Conservation (phyloP, 202 grass and related monocot genomes). For the Bolboschoenoplectus hybrid region DNA sequence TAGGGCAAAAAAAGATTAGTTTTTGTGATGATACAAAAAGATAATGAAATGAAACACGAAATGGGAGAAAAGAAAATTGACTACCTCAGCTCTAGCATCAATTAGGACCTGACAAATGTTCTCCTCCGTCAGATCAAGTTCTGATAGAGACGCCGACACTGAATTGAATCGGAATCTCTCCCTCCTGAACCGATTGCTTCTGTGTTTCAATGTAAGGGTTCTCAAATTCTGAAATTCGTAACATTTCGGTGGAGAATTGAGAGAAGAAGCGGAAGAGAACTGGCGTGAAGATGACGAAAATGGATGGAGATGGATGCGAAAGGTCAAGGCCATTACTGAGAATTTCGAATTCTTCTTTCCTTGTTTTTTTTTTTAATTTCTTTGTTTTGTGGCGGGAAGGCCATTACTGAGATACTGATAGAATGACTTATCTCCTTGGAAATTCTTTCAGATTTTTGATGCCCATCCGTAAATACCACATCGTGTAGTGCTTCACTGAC, state of each 20-base stretch:
- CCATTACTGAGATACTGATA: constrained; percentile 19
- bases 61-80: not conserved
- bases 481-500: not conserved
- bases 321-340: constrained; percentile 4
- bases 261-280: not conserved
- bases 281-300: not conserved
- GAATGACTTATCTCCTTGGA: not conserved
- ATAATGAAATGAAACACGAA: not conserved
- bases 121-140: constrained; percentile 89
- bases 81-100: constrained; percentile 77
- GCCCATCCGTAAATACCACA: not conserved
- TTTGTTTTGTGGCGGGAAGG: constrained; percentile 30
- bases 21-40: not conserved
- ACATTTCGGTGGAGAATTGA: not conserved
- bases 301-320: not conserved
- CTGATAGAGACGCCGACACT: constrained; percentile 20
- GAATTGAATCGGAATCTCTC: constrained; percentile 22
- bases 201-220: not conserved
- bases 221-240: constrained; percentile 1
- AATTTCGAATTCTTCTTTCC: not conserved
- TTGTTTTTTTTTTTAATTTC: not conserved
- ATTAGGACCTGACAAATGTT: constrained; percentile 66
- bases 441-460: not conserved
- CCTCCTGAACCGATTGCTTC: not conserved
- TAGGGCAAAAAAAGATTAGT: constrained; percentile 7